Evolutionary conservation across 257 asterid species (phyloP), one percentile per base, ranked within the genome.

Genomic region (Cynanchum wilfordii): DNA sequence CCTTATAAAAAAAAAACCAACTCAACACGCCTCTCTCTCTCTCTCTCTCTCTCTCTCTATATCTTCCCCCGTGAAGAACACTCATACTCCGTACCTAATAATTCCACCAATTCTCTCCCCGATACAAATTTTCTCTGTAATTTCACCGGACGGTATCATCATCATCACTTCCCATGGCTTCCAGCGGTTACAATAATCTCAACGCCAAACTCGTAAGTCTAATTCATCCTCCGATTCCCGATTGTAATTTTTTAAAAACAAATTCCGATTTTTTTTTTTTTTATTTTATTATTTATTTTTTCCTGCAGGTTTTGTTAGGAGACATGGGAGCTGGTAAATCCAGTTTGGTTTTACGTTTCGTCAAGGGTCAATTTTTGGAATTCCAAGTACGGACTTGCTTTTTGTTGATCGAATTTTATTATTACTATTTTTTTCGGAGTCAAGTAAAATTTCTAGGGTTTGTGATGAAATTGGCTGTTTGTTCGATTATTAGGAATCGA

Each of bases 321-420:
- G 98, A 92, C 65, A 90, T 92, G 98, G 98, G 98, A 72, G 84
- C 97, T 69, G 98, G 98, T 50, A 90, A 93, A 93, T 93, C 98
- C 22, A 93, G 96, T 87, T 86, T 93, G 27, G 97, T 93, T 16
- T 76, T 93, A 55, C 98, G 98, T 5, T 93, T 93, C 71, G 96
- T 93, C 72, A 93, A 90, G 81, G 98, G 97, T 7, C 98, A 93
- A 71, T 90, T 93, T 68, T 92, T 90, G 22, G 97, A 93, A 81
- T 93, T 93, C 64, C 97, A 93, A 78, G 98, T 90, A 78, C 19
- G 63, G 19, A 13, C 49, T 50, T 19, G 73, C 57, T 71, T 69
- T 69, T 62, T 74, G 45, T 42, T 8, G 47, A 42, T 42, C 47
- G 47, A 7, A 7, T 20, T 10, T 25, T 52, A 4, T 13, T 59